A percentile compares a stretch with the other conserved stretches of the same genome.
Evolutionary conservation across 2,329 filamentous ascomycete species (phyloP).

Genomic region (Sporothrix curviconia): DNA sequence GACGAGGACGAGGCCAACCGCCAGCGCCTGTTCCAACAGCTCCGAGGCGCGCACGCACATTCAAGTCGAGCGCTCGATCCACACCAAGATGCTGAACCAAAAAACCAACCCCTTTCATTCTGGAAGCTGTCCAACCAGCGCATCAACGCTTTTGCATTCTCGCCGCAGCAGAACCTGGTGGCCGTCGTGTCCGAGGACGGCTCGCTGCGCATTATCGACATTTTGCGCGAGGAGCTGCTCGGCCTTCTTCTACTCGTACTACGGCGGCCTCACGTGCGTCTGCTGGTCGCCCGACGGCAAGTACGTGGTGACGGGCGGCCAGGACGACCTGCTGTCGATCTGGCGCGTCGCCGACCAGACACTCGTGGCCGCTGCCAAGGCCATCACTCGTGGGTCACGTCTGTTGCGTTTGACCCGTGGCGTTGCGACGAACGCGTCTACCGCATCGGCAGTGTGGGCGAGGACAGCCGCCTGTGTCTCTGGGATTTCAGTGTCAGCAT

Average conservation of each 20-base stretch:
- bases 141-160: conserved; percentile 88
- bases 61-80: conserved; percentile 80
- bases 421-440: conserved; percentile 93
- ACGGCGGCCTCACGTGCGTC: conserved; percentile 85
- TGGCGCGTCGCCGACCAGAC: conserved; percentile 82
- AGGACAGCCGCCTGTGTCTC: conserved; percentile 81
- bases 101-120: conserved; percentile 80
- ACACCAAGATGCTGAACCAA: conserved; percentile 88
- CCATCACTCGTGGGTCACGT: conserved; percentile 91
- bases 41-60: conserved; percentile 42
- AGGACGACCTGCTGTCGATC: conserved; percentile 93
- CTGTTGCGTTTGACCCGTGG: conserved; percentile 94
- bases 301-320: conserved; percentile 89
- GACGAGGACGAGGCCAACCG: conserved; percentile 62
- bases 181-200: conserved; percentile 91
- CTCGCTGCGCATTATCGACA: conserved; percentile 82
- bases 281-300: conserved; percentile 97
- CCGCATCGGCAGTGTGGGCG: conserved; percentile 90
- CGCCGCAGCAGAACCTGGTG: conserved; percentile 72
- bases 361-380: conserved; percentile 86
- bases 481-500: conserved; percentile 99
- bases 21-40: conserved; percentile 33
- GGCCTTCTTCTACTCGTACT: conserved; percentile 87
- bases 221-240: conserved; percentile 83
- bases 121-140: conserved; percentile 91